Evolutionary conservation across 345 rosid species (phyloP).

Genomic region (Fremontodendron californicum): DNA sequence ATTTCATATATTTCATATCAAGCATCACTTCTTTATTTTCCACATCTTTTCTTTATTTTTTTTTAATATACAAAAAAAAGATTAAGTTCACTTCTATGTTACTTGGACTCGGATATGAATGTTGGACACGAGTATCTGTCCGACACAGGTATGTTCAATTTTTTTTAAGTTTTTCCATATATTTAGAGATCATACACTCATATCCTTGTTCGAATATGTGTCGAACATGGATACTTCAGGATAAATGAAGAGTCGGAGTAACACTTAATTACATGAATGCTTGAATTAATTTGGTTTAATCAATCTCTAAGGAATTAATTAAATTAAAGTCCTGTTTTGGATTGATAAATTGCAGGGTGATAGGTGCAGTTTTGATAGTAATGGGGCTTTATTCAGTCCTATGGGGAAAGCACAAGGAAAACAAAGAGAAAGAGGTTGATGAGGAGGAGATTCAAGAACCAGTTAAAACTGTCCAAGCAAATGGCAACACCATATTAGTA

Average conservation of each 20-base stretch:
- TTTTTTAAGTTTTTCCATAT: too few relatives aligned
- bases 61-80: not conserved
- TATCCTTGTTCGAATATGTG: too few relatives aligned
- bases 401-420: constrained; percentile 91
- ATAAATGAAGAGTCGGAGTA: too few relatives aligned
- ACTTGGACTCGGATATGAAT: too few relatives aligned
- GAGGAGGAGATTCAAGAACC: constrained; percentile 36
- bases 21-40: not conserved
- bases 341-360: constrained; percentile 39
- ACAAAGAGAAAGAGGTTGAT: constrained; percentile 28
- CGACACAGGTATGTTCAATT: too few relatives aligned
- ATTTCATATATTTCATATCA: not conserved
- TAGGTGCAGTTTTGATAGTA: constrained; percentile 59
- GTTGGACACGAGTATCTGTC: too few relatives aligned
- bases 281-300: not conserved
- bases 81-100: too few relatives aligned
- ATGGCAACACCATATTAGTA: constrained; percentile 22
- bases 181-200: too few relatives aligned
- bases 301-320: not conserved
- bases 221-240: too few relatives aligned
- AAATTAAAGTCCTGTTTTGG: not conserved
- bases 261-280: not conserved
- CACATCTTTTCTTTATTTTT: not conserved
- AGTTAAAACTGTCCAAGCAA: constrained; percentile 31
- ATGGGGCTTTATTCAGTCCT: constrained; percentile 73